Conservation (phyloP, 1,139 yeast genomes). For the Casaregolazyma lundiana region DNA sequence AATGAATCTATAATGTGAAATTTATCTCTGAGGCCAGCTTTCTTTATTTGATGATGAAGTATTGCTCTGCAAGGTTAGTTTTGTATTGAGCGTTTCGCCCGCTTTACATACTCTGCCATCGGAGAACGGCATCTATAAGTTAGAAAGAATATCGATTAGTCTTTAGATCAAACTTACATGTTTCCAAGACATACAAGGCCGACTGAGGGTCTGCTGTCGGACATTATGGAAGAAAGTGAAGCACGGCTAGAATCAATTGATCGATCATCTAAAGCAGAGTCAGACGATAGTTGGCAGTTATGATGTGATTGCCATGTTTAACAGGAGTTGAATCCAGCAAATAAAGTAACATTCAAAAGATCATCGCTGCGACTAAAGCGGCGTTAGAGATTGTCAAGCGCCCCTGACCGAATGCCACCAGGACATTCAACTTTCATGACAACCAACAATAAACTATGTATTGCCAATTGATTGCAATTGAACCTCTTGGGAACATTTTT, state of each 20-base stretch:
- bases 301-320: no score
- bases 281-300: no score
- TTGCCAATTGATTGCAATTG: no score
- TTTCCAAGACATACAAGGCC: slow-evolving; percentile 85
- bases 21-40: slow-evolving; percentile 38
- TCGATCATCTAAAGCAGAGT: no score
- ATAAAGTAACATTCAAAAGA: no score
- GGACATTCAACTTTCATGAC: no score
- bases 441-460: no score
- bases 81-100: not conserved
- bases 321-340: no score
- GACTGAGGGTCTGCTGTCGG: slow-evolving; percentile 18
- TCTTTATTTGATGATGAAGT: slow-evolving; percentile 59
- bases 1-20: slow-evolving; percentile 70
- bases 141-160: not conserved
- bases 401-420: no score
- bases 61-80: slow-evolving; percentile 49
- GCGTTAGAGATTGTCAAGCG: no score
- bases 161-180: slow-evolving; percentile 48
- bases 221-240: slow-evolving; percentile 2
- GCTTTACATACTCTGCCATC: slow-evolving; percentile 68
- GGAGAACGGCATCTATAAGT: slow-evolving; percentile 78
- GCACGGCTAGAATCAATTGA: not conserved
- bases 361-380: no score
- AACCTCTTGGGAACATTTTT: no score